These are phyloP conservation scores for Nadsonia starkeyi-henricii DNA, from an alignment of 1,139 yeast genomes.

Conservation along the genomic window DNA sequence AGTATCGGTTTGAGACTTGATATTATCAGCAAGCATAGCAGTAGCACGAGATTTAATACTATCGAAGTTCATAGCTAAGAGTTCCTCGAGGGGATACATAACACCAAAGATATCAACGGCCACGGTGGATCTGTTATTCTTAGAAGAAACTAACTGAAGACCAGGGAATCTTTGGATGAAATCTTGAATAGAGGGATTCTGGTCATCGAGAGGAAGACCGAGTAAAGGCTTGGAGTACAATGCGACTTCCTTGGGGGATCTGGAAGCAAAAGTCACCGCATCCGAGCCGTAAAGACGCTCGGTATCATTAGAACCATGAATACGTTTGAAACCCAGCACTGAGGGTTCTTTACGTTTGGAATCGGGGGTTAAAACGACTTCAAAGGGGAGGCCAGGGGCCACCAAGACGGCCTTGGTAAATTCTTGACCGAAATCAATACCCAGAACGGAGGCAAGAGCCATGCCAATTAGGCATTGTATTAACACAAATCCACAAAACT, in stretches of 20 bases:
- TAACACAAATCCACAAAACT: background rate
- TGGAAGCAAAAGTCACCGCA: constrained; percentile 53
- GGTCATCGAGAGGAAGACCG: constrained; percentile 46
- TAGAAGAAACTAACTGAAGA: constrained; percentile 35
- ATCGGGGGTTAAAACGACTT: constrained; percentile 75
- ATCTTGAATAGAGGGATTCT: constrained; percentile 21
- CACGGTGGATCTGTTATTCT: constrained; percentile 36
- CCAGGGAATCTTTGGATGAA: constrained; percentile 51
- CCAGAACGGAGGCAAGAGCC: constrained; percentile 45
- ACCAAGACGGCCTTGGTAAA: constrained; percentile 76
- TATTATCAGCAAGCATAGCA: constrained; percentile 28
- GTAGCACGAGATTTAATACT: constrained; percentile 57
- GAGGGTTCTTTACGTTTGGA: constrained; percentile 73
- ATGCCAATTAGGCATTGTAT: constrained; percentile 5
- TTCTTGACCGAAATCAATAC: constrained; percentile 84
- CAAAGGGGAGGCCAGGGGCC: constrained; percentile 85
- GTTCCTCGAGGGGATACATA: constrained; percentile 56
- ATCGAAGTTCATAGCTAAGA: constrained; percentile 67
- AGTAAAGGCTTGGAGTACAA: constrained; percentile 55
- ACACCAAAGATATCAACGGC: constrained; percentile 36
- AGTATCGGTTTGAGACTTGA: constrained; percentile 19
- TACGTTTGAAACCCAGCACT: constrained; percentile 51
- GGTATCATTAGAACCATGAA: constrained; percentile 19
- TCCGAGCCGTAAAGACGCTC: constrained; percentile 73
- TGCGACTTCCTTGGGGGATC: constrained; percentile 62